These are phyloP conservation scores for Podaxis pistillaris DNA, from an alignment of 768 basidiomycete genomes.

Conservation along the genomic window DNA sequence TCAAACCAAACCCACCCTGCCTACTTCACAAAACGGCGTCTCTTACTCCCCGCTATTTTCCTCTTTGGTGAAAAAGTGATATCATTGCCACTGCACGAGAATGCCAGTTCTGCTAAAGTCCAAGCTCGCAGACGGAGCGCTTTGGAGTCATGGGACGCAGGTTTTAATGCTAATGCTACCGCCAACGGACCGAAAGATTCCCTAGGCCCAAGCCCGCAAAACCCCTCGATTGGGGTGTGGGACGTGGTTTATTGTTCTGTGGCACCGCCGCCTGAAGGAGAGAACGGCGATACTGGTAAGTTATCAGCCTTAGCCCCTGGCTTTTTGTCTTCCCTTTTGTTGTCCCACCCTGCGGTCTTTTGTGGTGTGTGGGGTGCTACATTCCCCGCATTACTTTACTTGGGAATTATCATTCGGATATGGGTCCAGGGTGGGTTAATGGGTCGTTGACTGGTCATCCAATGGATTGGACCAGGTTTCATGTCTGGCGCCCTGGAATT, in stretches of 20 bases:
- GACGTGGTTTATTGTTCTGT: conserved; percentile 18
- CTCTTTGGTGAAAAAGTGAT: conserved; percentile 3
- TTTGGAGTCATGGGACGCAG: conserved; percentile 11
- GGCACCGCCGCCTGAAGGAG: neutral
- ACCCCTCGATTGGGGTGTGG: conserved; percentile 10
- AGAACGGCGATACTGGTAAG: neutral
- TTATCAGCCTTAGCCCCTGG: neutral
- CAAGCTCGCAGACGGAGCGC: neutral
- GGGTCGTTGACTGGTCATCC: neutral
- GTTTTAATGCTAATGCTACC: neutral
- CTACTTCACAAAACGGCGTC: neutral
- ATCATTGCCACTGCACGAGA: conserved; percentile 6
- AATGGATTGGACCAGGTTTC: neutral
- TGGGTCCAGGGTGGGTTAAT: neutral
- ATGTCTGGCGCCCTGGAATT: neutral
- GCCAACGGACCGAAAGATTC: conserved; percentile 7
- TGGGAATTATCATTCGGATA: neutral
- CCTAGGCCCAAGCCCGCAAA: conserved; percentile 8
- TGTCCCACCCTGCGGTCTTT: neutral
- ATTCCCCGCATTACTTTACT: neutral
- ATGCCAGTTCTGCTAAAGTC: conserved; percentile 1
- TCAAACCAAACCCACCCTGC: neutral
- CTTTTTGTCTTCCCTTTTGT: neutral
- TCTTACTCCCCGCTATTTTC: neutral
- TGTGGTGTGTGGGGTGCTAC: neutral